Conservation (phyloP, 1,284 basidiomycete genomes). For the Singerocomus inundabilis region DNA sequence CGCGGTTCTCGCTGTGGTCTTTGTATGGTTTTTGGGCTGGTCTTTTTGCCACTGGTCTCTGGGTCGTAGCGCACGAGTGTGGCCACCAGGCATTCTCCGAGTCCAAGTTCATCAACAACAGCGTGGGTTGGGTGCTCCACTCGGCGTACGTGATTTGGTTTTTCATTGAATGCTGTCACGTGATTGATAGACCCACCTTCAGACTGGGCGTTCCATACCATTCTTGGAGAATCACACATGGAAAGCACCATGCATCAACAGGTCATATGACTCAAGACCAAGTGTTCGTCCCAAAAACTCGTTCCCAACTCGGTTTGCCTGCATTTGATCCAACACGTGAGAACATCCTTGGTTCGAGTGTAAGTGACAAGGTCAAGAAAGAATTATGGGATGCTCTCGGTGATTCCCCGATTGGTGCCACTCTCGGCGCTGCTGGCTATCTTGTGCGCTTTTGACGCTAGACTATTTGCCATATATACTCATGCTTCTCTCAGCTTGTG, state of each 20-base stretch:
- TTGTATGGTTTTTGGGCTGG: slow-evolving; percentile 84
- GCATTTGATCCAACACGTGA: slow-evolving; percentile 66
- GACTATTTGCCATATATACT: not conserved
- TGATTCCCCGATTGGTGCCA: slow-evolving; percentile 87
- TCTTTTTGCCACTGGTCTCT: slow-evolving; percentile 89
- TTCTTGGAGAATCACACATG: slow-evolving; percentile 97
- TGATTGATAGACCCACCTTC: slow-evolving; percentile 25
- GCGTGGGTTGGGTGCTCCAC: slow-evolving; percentile 93
- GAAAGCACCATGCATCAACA: slow-evolving; percentile 95
- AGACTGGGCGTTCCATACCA: slow-evolving; percentile 96
- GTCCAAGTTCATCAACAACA: slow-evolving; percentile 91
- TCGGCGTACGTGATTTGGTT: slow-evolving; percentile 61
- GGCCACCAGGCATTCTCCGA: slow-evolving; percentile 98
- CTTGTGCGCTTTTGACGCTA: slow-evolving; percentile 47
- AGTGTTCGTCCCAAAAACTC: slow-evolving; percentile 93
- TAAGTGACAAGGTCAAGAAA: slow-evolving; percentile 69
- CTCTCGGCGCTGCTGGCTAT: slow-evolving; percentile 66
- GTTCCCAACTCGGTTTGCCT: slow-evolving; percentile 68
- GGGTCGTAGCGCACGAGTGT: slow-evolving; percentile 91
- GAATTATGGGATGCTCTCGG: slow-evolving; percentile 88
- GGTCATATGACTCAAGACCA: slow-evolving; percentile 96
- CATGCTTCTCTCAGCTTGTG: slow-evolving; percentile 46
- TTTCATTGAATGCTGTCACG: slow-evolving; percentile 14
- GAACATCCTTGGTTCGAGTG: slow-evolving; percentile 65
- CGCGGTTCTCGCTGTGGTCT: slow-evolving; percentile 75